Evolutionary conservation across 352 stramenopile species (phyloP).

Genomic region (Paralagenidium karlingii): DNA sequence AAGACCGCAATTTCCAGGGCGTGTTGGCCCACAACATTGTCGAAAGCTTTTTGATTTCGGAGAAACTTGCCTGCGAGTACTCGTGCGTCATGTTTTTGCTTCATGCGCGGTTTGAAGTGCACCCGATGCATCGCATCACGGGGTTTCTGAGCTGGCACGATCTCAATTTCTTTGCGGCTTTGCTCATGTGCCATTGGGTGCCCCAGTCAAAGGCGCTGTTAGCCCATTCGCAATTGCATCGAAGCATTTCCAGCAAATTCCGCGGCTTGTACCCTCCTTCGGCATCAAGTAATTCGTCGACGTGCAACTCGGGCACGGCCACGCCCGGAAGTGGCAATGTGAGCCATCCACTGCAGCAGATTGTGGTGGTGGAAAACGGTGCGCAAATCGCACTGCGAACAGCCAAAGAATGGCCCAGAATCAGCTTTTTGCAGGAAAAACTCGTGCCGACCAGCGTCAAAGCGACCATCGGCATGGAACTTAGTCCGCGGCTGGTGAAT

Average conservation of each 20-base stretch:
- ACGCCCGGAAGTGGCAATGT: too few species aligned
- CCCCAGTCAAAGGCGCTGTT: slow-evolving; percentile 28
- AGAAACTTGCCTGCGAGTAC: slow-evolving; percentile 64
- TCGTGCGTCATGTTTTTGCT: slow-evolving; percentile 70
- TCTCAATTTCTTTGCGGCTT: slow-evolving; percentile 49
- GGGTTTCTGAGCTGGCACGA: slow-evolving; percentile 54
- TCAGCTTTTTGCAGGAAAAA: slow-evolving; percentile 37
- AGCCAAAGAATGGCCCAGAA: slow-evolving; percentile 28
- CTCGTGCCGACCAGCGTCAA: slow-evolving; percentile 35
- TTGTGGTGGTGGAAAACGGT: neutral
- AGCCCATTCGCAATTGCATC: slow-evolving; percentile 19
- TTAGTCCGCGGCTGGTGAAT: slow-evolving; percentile 47
- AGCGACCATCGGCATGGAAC: slow-evolving; percentile 42
- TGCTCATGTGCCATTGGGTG: slow-evolving; percentile 72
- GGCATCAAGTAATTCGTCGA: too few species aligned
- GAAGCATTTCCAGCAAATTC: neutral
- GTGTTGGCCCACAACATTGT: slow-evolving; percentile 23
- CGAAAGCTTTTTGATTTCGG: slow-evolving; percentile 54
- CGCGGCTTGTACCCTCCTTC: too few species aligned
- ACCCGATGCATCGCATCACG: slow-evolving; percentile 33
- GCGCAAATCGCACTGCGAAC: neutral
- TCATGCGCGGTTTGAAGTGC: slow-evolving; percentile 64
- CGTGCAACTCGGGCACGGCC: too few species aligned
- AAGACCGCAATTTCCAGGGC: slow-evolving; percentile 73
- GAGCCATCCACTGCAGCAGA: slow-evolving; percentile 11